phyloP scores from a whole-genome alignment of 768 basidiomycete species.

The Nevesoporus exiguus region DNA sequence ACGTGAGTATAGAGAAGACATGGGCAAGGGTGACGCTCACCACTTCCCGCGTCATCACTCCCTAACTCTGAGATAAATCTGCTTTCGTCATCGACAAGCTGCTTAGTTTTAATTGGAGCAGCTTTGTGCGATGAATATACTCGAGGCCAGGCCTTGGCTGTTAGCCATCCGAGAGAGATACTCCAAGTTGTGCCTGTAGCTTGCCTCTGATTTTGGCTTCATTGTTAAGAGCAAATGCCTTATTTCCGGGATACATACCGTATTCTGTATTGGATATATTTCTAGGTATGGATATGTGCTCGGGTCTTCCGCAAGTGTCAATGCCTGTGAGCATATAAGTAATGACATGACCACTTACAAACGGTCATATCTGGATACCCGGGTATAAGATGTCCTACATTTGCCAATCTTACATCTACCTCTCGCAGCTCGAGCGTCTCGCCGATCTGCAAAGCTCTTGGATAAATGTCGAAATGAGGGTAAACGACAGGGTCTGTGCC shows the following conservation, averaged over 20 bases:
- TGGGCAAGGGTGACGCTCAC: conserved; percentile 1
- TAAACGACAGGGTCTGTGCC: conserved; percentile 38
- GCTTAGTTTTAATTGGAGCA: not conserved
- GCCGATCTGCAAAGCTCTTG: conserved; percentile 27
- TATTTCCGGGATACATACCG: conserved; percentile 7
- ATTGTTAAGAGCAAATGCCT: not conserved
- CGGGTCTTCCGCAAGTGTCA: conserved; percentile 36
- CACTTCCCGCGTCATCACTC: not conserved
- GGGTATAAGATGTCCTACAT: conserved; percentile 4
- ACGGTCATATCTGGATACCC: conserved; percentile 27
- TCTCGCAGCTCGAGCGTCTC: conserved; percentile 55
- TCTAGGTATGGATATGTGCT: conserved; percentile 39
- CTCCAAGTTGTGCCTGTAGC: conserved; percentile 11
- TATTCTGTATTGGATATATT: conserved; percentile 34
- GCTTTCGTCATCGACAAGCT: not conserved
- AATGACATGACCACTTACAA: conserved; percentile 21
- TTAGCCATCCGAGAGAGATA: conserved; percentile 20
- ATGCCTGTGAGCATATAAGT: too few relatives aligned
- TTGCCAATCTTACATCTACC: conserved; percentile 1
- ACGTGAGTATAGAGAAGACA: conserved; percentile 7
- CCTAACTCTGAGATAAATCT: not conserved
- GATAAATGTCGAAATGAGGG: conserved; percentile 42
- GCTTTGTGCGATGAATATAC: conserved; percentile 17
- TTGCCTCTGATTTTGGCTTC: conserved; percentile 2
- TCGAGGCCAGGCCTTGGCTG: conserved; percentile 17